Evolutionary conservation across 495 filamentous ascomycete genomes (phyloP).

Genomic region (Chaetomidium leptoderma): DNA sequence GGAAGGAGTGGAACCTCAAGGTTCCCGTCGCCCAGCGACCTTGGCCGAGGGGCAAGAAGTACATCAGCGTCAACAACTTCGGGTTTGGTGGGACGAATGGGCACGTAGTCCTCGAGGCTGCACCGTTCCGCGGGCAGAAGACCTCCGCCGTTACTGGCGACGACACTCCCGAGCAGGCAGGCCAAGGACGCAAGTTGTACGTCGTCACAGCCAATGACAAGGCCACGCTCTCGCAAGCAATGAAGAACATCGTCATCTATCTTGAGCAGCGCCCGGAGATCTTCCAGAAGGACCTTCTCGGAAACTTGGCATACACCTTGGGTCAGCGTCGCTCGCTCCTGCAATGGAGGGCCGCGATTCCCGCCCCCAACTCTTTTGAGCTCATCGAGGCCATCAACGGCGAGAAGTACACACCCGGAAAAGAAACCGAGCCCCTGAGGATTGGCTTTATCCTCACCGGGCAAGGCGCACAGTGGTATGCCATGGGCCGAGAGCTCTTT

Average conservation of each 20-base stretch:
- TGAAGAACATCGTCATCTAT: conserved; percentile 46
- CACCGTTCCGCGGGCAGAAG: conserved; percentile 21
- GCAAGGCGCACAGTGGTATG: conserved; percentile 52
- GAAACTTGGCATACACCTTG: conserved; percentile 42
- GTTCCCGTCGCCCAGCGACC: conserved; percentile 32
- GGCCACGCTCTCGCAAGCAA: conserved; percentile 31
- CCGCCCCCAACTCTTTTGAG: conserved; percentile 42
- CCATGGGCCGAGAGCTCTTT: conserved; percentile 51
- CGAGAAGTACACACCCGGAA: conserved; percentile 32
- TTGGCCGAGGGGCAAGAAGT: conserved; percentile 28
- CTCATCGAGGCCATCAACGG: conserved; percentile 44
- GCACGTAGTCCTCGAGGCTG: conserved; percentile 51
- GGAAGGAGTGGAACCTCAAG: conserved; percentile 45
- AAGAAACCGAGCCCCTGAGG: conserved; percentile 36
- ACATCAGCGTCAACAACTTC: conserved; percentile 36
- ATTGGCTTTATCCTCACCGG: conserved; percentile 43
- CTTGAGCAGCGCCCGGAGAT: conserved; percentile 46
- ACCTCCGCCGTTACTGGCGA: conserved; percentile 1
- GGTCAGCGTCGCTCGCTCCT: conserved; percentile 38
- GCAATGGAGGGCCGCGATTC: conserved; percentile 41
- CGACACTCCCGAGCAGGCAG: conserved; percentile 24
- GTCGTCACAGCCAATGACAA: conserved; percentile 48
- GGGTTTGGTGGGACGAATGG: conserved; percentile 53
- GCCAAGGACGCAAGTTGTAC: conserved; percentile 40
- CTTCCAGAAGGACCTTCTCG: conserved; percentile 40